Base-by-base conservation (phyloP, 176 grass and related monocot species). In the Bolboschoenus planiculmis region DNA sequence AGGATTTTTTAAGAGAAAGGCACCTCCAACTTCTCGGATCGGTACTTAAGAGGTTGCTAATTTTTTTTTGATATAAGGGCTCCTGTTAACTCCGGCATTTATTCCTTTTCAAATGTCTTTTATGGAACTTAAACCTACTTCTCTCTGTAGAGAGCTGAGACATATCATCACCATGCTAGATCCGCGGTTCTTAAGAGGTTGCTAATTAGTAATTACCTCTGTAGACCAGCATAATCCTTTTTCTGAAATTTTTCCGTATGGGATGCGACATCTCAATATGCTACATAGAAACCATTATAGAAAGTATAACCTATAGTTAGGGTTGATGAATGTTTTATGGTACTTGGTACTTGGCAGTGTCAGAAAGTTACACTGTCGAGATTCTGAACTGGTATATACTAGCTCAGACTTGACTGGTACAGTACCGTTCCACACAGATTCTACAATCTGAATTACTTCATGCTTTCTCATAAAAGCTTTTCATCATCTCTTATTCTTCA, bases 1-100 rank as follows among this genome's bases (percentile, higher is more conserved):
- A 29, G 0, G 46, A 83, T 76, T 21, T 82, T 7, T 35, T 94
- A 73, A 80, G 18, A 5, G 78, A 89, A 66, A 97, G 20, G 50
- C 95, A 94, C 57, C 85, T 97, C 50, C 88, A 79, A 23, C 92
- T 97, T 74, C 15, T 97, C 1, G 35, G 78, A 77, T 86, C 88
- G 0, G 89, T 92, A 36, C 85, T 94, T 30, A 83, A 54, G 46
- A 92, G 90, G 92, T 97, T 34, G 1, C 10, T 16, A 83, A n/a
- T 62, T 53, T n/a, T n/a, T n/a, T n/a, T n/a, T n/a, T n/a, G n/a
- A n/a, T n/a, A n/a, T n/a, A n/a, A n/a, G n/a, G n/a, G n/a, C n/a
- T n/a, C n/a, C n/a, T n/a, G n/a, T n/a, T n/a, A n/a, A n/a, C n/a
- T n/a, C n/a, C n/a, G n/a, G n/a, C n/a, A n/a, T n/a, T n/a, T n/a